Percentiles rank a stretch among this genome's conserved stretches.
phyloP scores from a whole-genome alignment of 257 asterid species.

The Nicotiana obtusifolia region DNA sequence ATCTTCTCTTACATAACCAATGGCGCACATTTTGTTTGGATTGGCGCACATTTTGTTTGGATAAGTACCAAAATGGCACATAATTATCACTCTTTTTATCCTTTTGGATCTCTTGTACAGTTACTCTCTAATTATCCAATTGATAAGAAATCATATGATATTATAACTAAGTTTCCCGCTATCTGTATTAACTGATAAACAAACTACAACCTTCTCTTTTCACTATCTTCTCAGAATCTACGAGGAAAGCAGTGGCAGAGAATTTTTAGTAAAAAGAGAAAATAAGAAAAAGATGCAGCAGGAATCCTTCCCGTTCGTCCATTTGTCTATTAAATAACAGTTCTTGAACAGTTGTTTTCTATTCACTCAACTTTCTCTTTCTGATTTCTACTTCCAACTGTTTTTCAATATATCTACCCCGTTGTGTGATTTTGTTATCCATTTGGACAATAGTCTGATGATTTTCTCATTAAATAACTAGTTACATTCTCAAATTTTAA shows the following conservation, averaged over 20 bases:
- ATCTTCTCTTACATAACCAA: not conserved
- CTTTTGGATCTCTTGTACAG: not conserved
- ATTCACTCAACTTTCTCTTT: not conserved
- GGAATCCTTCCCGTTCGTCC: not conserved
- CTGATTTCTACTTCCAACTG: not conserved
- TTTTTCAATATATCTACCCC: not conserved
- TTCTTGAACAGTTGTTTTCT: no score
- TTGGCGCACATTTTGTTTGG: not conserved
- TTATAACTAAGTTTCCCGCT: not conserved
- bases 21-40: not conserved
- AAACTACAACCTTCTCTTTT: not conserved
- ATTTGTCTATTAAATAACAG: no score
- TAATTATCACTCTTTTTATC: not conserved
- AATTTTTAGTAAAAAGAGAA: not conserved
- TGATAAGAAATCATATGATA: not conserved
- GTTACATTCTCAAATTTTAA: not conserved
- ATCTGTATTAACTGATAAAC: not conserved
- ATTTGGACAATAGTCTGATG: not conserved
- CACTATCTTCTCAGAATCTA: not conserved
- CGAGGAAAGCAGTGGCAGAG: not conserved
- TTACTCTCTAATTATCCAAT: not conserved
- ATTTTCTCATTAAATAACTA: not conserved
- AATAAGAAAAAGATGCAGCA: not conserved
- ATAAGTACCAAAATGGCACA: not conserved
- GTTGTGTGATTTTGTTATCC: not conserved